A percentile compares a stretch with the other conserved stretches of the same genome.
These are phyloP conservation scores for Helenozyma baotianmanensis DNA, from an alignment of 805 yeast genomes.

Conservation along the genomic window DNA sequence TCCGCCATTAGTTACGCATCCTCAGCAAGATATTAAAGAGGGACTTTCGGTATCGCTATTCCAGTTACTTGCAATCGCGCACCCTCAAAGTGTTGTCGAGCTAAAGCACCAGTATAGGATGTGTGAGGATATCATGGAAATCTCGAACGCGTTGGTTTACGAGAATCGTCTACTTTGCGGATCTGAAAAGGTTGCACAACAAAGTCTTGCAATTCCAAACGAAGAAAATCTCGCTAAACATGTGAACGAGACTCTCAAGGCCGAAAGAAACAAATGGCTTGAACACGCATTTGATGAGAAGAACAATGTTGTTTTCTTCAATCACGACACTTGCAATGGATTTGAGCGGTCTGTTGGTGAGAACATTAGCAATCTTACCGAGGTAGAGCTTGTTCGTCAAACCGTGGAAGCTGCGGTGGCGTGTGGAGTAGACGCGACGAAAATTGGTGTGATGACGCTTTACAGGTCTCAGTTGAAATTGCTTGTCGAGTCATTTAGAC, in stretches of 20 bases:
- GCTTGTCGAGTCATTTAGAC: slow-evolving; percentile 22
- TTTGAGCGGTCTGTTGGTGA: slow-evolving; percentile 56
- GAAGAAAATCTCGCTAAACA: slow-evolving; percentile 21
- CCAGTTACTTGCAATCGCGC: slow-evolving; percentile 62
- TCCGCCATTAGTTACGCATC: slow-evolving; percentile 74
- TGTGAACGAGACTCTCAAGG: not conserved
- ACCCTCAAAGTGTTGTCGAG: slow-evolving; percentile 73
- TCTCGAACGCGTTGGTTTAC: slow-evolving; percentile 78
- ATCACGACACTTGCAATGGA: slow-evolving; percentile 69
- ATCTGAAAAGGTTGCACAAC: slow-evolving; percentile 54
- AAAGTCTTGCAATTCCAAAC: slow-evolving; percentile 47
- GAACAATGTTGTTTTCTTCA: slow-evolving; percentile 67
- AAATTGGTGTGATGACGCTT: slow-evolving; percentile 85
- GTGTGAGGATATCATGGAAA: slow-evolving; percentile 82
- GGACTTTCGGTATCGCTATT: slow-evolving; percentile 78
- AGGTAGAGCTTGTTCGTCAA: slow-evolving; percentile 60
- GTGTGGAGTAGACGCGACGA: slow-evolving; percentile 55
- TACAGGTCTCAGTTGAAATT: slow-evolving; percentile 68
- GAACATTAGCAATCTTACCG: slow-evolving; percentile 67
- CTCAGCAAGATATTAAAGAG: slow-evolving; percentile 55
- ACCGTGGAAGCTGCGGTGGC: slow-evolving; percentile 53
- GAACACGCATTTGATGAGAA: slow-evolving; percentile 47
- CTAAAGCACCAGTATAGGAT: slow-evolving; percentile 84
- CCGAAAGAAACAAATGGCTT: slow-evolving; percentile 46
- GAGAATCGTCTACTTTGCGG: slow-evolving; percentile 78